phyloP scores from a whole-genome alignment of 768 basidiomycete genomes.

The Galerina marginata region DNA sequence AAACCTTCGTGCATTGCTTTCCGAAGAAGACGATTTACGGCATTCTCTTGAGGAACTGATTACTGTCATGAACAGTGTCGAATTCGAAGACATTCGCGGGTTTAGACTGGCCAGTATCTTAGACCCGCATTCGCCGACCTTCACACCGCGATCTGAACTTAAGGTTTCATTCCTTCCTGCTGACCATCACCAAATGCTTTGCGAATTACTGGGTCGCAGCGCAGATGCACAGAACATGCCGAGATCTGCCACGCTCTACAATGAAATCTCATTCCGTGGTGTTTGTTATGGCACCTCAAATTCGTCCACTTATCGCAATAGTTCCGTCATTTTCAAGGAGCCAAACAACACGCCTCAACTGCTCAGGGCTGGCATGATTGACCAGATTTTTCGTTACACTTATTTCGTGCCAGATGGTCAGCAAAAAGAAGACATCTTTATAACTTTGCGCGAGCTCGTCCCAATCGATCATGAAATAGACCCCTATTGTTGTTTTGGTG shows the following conservation, averaged over 20 bases:
- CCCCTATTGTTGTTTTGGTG: background rate
- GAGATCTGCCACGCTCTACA: background rate
- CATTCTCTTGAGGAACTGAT: slow-evolving; percentile 4
- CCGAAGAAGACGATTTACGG: background rate
- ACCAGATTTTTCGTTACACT: slow-evolving; percentile 10
- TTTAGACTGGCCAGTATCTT: slow-evolving; percentile 10
- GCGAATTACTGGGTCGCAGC: background rate
- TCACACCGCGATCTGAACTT: background rate
- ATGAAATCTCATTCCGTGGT: slow-evolving; percentile 8
- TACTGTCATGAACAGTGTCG: slow-evolving; percentile 7
- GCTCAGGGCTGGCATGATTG: slow-evolving; percentile 2
- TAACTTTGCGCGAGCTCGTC: background rate
- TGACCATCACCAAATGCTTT: background rate
- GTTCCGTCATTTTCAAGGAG: slow-evolving; percentile 10
- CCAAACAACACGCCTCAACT: background rate
- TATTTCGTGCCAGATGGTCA: background rate
- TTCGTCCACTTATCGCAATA: slow-evolving; percentile 7
- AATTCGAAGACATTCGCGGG: slow-evolving; percentile 8
- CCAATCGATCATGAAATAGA: background rate
- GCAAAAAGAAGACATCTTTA: background rate
- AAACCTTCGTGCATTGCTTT: no score
- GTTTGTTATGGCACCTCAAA: slow-evolving; percentile 13
- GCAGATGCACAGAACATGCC: no score
- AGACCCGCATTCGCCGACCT: slow-evolving; percentile 8
- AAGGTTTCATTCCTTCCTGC: background rate